Evolutionary conservation across 2,329 filamentous ascomycete species (phyloP).

Genomic region (Ascocoryne sarcoides): DNA sequence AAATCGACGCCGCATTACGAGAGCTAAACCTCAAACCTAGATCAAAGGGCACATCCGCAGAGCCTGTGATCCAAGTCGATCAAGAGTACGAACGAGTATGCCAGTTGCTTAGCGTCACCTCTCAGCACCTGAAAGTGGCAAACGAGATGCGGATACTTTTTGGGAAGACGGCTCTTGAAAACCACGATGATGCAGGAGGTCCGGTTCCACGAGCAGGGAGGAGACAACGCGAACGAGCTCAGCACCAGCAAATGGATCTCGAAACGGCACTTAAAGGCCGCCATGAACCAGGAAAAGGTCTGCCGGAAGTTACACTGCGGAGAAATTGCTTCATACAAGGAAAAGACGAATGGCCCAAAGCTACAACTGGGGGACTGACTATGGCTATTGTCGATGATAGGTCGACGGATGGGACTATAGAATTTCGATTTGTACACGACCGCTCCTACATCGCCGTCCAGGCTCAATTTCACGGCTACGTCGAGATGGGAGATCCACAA

Average conservation of each 20-base stretch:
- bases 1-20: conserved; percentile 57
- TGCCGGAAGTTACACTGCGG: conserved; percentile 49
- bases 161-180: conserved; percentile 53
- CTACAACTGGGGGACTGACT: conserved; percentile 66
- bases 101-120: conserved; percentile 52
- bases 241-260: conserved; percentile 34
- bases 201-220: conserved; percentile 30
- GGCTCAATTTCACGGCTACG: conserved; percentile 64
- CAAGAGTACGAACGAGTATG: conserved; percentile 38
- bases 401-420: conserved; percentile 47
- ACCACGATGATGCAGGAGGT: conserved; percentile 38
- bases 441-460: conserved; percentile 66
- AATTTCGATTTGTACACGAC: conserved; percentile 75
- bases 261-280: conserved; percentile 33
- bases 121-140: conserved; percentile 69
- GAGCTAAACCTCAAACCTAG: conserved; percentile 41
- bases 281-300: conserved; percentile 41
- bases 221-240: conserved; percentile 33
- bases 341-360: conserved; percentile 63
- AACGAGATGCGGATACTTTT: conserved; percentile 85
- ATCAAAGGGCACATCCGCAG: conserved; percentile 5
- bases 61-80: conserved; percentile 18
- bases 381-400: conserved; percentile 56
- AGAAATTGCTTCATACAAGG: conserved; percentile 62
- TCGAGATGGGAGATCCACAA: conserved; percentile 79